A percentile compares a stretch with the other conserved stretches of the same genome.
Conservation (phyloP, 176 grass and related monocot species). For the Olyra latifolia region DNA sequence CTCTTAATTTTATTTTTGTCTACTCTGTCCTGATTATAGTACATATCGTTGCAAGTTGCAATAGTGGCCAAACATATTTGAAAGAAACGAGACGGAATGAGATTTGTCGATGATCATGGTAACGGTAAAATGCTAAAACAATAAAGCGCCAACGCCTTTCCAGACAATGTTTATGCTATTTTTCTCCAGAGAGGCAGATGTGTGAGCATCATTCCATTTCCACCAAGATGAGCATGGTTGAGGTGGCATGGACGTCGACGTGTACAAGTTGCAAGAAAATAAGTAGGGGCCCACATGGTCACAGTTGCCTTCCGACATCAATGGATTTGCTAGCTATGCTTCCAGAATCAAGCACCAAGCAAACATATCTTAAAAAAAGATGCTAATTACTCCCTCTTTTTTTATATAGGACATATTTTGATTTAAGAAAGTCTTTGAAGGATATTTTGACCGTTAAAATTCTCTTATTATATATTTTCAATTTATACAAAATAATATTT, state of each 20-base stretch:
- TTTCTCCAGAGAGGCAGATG: conserved; percentile 8
- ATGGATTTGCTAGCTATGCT: not conserved
- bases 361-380: too few relatives aligned
- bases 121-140: not conserved
- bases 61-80: not conserved
- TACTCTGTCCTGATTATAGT: too few relatives aligned
- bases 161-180: not conserved
- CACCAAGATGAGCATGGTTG: conserved; percentile 3
- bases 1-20: too few relatives aligned
- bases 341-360: not conserved
- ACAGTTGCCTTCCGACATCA: not conserved
- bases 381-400: too few relatives aligned
- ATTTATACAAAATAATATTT: too few relatives aligned
- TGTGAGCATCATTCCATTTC: conserved; percentile 27
- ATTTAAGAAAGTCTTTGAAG: too few relatives aligned
- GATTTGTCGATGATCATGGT: not conserved
- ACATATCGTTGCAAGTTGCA: not conserved
- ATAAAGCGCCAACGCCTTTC: not conserved
- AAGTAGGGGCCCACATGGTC: not conserved
- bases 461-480: too few relatives aligned
- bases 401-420: too few relatives aligned
- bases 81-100: not conserved
- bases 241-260: conserved; percentile 34
- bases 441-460: too few relatives aligned
- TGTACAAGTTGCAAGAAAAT: not conserved